Base-by-base conservation (phyloP, 2,329 filamentous ascomycete species). In the Arthrobotrys musiformis region DNA sequence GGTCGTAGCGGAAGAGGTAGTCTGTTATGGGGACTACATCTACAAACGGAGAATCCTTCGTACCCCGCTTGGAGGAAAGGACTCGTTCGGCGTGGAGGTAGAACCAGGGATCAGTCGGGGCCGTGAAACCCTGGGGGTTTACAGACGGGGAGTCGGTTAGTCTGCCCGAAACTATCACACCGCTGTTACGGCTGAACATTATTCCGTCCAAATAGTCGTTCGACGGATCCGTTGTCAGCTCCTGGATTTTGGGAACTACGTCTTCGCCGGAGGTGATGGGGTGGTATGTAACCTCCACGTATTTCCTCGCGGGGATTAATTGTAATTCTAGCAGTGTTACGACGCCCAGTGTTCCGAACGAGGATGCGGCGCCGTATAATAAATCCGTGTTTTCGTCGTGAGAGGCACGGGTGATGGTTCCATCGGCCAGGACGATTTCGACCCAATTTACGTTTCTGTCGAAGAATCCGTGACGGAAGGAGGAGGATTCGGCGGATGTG, bases 1-100 rank as follows among this genome's bases (percentile, higher is more conserved):
- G 87, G 81, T 92, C 90, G 83, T 91, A 92, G 15, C 90, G 87
- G 83, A 92, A 92, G 74, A 92, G 87, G 82, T 92, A 92, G 81
- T 92, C 90, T 1, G 84, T 83, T 0, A 92, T 79, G 0, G 89
- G 89, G 1, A 92, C 86, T 70, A 87, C 87, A 72, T 91, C 89
- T 67, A 82, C 79, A 77, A 80, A 4, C 75, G 81, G 9, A 80
- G 61, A 28, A 15, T 80, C 44, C 37, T 79, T 48, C 2, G 48
- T 50, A 78, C 37, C 68, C 63, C 9, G 84, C 78, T 50, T 79
- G 74, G 72, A 82, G 82, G 13, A 84, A 87, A 75, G 82, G 81
- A n/a, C 85, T 82, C 79, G 88, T 83, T 70, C 42, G 0, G 88
- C 90, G 79, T 91, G 90, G 1, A 93, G 84, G 75, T 92, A 93